A percentile compares a stretch with the other conserved stretches of the same genome.
These are phyloP conservation scores for Juglanconis oblonga DNA, from an alignment of 2,329 filamentous ascomycete species.

Conservation along the genomic window DNA sequence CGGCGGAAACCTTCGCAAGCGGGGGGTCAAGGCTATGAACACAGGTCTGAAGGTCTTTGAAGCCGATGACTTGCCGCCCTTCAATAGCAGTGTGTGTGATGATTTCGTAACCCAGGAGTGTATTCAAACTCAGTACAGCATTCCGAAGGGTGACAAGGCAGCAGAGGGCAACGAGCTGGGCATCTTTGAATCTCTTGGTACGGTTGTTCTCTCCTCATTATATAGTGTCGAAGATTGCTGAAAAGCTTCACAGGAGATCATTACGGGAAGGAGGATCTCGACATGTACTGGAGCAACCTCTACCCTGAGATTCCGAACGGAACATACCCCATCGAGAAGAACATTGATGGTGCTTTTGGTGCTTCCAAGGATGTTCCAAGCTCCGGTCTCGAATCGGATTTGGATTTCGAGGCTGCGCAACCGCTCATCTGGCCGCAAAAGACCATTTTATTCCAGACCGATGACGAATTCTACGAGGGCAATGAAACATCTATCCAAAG, in stretches of 20 bases:
- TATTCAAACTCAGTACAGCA: slow-evolving; percentile 10
- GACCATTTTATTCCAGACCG: slow-evolving; percentile 28
- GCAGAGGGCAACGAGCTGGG: slow-evolving; percentile 9
- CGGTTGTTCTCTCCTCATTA: not conserved
- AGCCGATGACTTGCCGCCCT: not conserved
- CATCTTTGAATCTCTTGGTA: slow-evolving; percentile 8
- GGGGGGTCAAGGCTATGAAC: slow-evolving; percentile 12
- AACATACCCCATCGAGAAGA: slow-evolving; percentile 23
- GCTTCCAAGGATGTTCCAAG: not conserved
- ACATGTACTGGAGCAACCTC: slow-evolving; percentile 5
- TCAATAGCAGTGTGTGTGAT: slow-evolving; percentile 10
- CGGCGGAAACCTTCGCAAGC: slow-evolving; percentile 11
- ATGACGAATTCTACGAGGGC: slow-evolving; percentile 27
- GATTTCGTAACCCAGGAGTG: slow-evolving; percentile 13
- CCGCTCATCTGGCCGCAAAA: slow-evolving; percentile 49
- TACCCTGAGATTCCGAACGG: slow-evolving; percentile 22
- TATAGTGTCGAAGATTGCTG: not conserved
- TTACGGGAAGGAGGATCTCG: slow-evolving; percentile 6
- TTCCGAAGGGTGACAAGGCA: slow-evolving; percentile 2
- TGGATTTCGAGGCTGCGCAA: slow-evolving; percentile 46
- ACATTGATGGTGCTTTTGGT: slow-evolving; percentile 24
- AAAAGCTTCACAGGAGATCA: slow-evolving; percentile 1
- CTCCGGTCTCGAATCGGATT: slow-evolving; percentile 33
- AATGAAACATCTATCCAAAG: slow-evolving; percentile 14
- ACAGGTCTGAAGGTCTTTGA: slow-evolving; percentile 1